Evolutionary conservation across 805 yeast species (phyloP), one percentile per base, ranked within the genome.

Genomic region (Candida loeiensis): DNA sequence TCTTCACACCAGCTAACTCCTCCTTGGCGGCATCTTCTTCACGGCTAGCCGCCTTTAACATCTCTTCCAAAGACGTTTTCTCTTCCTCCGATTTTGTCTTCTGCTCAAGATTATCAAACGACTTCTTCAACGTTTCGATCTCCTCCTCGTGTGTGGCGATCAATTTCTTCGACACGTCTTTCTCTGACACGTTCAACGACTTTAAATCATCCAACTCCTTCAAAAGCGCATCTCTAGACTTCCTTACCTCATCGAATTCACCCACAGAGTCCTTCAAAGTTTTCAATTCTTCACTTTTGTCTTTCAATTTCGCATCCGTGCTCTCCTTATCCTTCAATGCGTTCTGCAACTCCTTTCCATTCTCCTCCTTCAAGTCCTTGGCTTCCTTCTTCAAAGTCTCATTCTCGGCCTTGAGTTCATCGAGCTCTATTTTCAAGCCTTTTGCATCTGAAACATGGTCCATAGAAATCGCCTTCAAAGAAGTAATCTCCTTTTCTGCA

Each of bases 291-390:
- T 25, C 4, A 11, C 5, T 25, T 11, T 6, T 25, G n/a, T n/a
- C n/a, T n/a, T n/a, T n/a, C 34, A 30, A 11, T 8, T 30, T 30
- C 11, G 6, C 21, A 16, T 6, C 6, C 6, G 16, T 8, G 19
- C 14, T 26, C 14, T 26, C 29, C 14, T 8, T 6, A 14, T 28
- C 35, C 35, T 32, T 18, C 35, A 32, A 32, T 14, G 16, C 13
- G 11, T 32, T 13, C 13, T 30, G 16, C 8, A 15, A 6, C 14
- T 26, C 13, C 14, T 26, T 8, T 26, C 6, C 13, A 5, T 34
- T 26, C 14, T 28, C 34, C 24, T 22, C 31, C 36, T 39, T 33
- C 37, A 20, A 31, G n/a, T 41, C 34, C 13, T 21, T 18, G n/a
- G 32, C 20, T 25, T 30, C 28, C 28, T 20, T 30, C 27, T 33